Conservation (phyloP, 169 alveolate species). For the Cryptosporidium meleagridis region DNA sequence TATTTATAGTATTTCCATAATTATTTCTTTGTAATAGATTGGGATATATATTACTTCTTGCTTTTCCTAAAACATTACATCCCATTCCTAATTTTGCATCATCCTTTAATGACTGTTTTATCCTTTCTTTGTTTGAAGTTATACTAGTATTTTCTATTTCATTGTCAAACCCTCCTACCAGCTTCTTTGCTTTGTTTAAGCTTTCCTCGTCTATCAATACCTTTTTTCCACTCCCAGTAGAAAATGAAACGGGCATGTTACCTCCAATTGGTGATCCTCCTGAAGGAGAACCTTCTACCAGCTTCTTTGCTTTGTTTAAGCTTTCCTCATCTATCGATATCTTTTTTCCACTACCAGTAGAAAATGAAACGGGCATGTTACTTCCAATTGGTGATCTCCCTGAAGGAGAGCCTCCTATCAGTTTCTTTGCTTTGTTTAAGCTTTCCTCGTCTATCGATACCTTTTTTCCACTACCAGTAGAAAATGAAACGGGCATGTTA, state of each 20-base stretch:
- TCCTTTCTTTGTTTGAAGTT: neutral
- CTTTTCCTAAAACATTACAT: neutral
- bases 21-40: neutral
- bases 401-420: neutral
- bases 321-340: neutral
- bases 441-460: neutral
- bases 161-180: neutral
- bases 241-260: neutral
- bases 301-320: neutral
- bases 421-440: neutral
- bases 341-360: constrained; percentile 43
- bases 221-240: constrained; percentile 17
- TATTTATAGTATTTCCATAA: neutral
- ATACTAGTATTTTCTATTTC: neutral
- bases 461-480: constrained; percentile 9
- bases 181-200: neutral
- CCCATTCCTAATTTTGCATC: neutral
- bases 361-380: neutral
- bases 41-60: neutral
- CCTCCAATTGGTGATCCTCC: neutral
- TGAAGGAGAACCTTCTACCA: neutral
- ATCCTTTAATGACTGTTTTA: neutral
- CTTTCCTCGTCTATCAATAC: constrained; percentile 1
- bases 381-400: neutral
- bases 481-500: neutral